These are phyloP conservation scores for Skeletonema potamos DNA, from an alignment of 108 stramenopile genomes.

Conservation along the genomic window DNA sequence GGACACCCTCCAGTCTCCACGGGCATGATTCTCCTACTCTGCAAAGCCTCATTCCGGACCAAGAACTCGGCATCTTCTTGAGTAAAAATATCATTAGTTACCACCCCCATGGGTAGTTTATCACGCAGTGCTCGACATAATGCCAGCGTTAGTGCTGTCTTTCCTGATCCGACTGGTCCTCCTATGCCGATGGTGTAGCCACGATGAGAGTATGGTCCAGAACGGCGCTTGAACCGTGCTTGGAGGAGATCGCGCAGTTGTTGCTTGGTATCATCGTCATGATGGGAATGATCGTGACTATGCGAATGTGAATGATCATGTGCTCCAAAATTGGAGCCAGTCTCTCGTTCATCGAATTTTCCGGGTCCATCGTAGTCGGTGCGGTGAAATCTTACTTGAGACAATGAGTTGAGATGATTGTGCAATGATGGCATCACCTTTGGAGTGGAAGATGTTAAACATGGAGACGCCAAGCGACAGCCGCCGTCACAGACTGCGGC, in stretches of 20 bases:
- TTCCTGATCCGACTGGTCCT: conserved; percentile 90
- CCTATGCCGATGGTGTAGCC: conserved; percentile 94
- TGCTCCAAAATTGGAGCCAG: conserved; percentile 16
- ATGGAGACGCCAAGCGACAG: neutral
- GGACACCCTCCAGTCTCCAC: conserved; percentile 99
- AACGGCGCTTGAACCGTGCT: conserved; percentile 44
- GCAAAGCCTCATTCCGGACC: conserved; percentile 75
- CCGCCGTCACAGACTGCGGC: neutral
- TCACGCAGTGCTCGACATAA: conserved; percentile 67
- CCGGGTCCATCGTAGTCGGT: conserved; percentile 45
- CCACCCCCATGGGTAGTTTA: conserved; percentile 61
- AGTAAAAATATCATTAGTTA: conserved; percentile 99
- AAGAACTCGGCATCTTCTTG: conserved; percentile 98
- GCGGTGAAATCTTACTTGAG: conserved; percentile 30
- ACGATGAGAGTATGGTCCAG: conserved; percentile 50
- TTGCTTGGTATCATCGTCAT: conserved; percentile 1
- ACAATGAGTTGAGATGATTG: neutral
- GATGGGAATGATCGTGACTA: conserved; percentile 23
- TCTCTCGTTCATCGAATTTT: conserved; percentile 44
- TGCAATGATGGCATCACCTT: neutral
- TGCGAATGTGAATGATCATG: conserved; percentile 38
- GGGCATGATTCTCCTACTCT: conserved; percentile 74
- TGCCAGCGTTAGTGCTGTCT: conserved; percentile 84
- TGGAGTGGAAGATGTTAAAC: neutral
- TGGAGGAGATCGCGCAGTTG: conserved; percentile 22